Evolutionary conservation across 352 stramenopile genomes (phyloP).

Genomic region (Globisporangium sylvaticum): DNA sequence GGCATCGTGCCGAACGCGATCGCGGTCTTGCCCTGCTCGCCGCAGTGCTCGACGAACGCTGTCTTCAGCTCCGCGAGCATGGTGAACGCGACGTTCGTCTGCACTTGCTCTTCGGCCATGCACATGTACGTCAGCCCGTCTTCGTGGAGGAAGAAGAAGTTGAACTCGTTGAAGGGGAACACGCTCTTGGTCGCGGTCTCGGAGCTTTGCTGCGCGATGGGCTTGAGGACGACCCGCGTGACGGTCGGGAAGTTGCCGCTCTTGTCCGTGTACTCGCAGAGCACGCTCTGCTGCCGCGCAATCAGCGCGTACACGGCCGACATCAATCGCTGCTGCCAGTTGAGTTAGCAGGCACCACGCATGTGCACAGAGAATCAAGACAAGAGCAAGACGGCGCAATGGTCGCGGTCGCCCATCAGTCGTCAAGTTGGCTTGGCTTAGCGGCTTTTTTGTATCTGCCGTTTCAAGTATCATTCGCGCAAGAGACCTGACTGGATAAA

Average conservation of each 20-base stretch:
- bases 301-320: constrained; percentile 77
- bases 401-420: constrained; percentile 5
- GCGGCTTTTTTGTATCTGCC: constrained; percentile 2
- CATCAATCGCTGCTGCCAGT: constrained; percentile 29
- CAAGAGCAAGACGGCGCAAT: constrained; percentile 2
- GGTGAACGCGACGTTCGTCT: constrained; percentile 67
- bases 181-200: constrained; percentile 40
- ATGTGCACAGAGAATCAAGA: not conserved
- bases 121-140: constrained; percentile 80
- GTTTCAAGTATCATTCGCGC: constrained; percentile 4
- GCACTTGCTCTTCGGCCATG: constrained; percentile 76
- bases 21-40: constrained; percentile 58
- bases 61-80: constrained; percentile 68
- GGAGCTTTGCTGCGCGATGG: constrained; percentile 54
- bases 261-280: constrained; percentile 77
- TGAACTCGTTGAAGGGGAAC: constrained; percentile 74
- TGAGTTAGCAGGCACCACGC: constrained; percentile 9
- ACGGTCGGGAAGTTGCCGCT: constrained; percentile 75
- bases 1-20: constrained; percentile 65
- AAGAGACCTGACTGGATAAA: not conserved
- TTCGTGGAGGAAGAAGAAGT: constrained; percentile 79
- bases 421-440: not conserved
- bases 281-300: constrained; percentile 63
- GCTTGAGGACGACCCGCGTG: constrained; percentile 68
- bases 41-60: constrained; percentile 62